Conservation (phyloP, 805 yeast genomes). For the Helenozyma baotianmanensis region DNA sequence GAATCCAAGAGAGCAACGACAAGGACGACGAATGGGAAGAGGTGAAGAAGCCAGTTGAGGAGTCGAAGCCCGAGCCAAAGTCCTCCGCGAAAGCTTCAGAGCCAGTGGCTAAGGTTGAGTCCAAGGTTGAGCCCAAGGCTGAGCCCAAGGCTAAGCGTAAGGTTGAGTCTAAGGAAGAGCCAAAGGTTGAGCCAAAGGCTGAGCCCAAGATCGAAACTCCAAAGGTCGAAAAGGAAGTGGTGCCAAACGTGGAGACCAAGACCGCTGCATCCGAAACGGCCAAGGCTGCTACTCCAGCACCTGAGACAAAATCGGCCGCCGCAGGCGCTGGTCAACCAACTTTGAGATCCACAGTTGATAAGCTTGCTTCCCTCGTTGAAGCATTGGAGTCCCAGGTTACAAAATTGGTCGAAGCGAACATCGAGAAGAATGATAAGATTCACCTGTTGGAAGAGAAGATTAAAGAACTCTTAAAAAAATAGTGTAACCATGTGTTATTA, state of each 20-base stretch:
- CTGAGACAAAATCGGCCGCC: slow-evolving; percentile 5
- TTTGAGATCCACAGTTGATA: slow-evolving; percentile 67
- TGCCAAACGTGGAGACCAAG: slow-evolving; percentile 11
- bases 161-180: slow-evolving; percentile 11
- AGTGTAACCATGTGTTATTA: neutral
- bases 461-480: slow-evolving; percentile 36
- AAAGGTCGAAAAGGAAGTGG: slow-evolving; percentile 10
- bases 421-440: slow-evolving; percentile 64
- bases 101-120: slow-evolving; percentile 2
- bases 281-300: too few relatives aligned
- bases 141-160: slow-evolving; percentile 11
- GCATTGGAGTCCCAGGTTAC: slow-evolving; percentile 54
- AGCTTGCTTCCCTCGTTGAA: slow-evolving; percentile 52
- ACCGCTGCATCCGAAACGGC: slow-evolving; percentile 3
- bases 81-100: slow-evolving; percentile 1
- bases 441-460: slow-evolving; percentile 56
- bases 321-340: slow-evolving; percentile 41
- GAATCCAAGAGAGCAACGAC: slow-evolving; percentile 17
- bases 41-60: slow-evolving; percentile 25
- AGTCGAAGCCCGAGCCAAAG: slow-evolving; percentile 4
- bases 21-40: slow-evolving; percentile 41
- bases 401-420: slow-evolving; percentile 46
- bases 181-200: slow-evolving; percentile 9
- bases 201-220: slow-evolving; percentile 10
- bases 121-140: slow-evolving; percentile 1